These are phyloP conservation scores for Harrya chromipes DNA, from an alignment of 768 basidiomycete genomes.

Conservation along the genomic window DNA sequence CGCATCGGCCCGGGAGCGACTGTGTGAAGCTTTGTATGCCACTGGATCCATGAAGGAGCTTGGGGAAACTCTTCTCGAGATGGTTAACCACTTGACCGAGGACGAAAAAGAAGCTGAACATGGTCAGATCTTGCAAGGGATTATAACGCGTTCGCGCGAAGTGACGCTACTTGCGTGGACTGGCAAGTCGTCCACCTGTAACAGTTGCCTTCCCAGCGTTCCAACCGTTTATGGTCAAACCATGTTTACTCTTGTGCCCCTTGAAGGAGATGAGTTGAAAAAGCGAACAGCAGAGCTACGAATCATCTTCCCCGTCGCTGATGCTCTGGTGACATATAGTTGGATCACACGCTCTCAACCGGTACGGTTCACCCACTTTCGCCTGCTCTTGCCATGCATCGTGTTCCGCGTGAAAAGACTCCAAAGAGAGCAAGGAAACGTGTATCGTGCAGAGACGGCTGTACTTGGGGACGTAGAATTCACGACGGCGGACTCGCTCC, in stretches of 20 bases:
- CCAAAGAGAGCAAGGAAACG: background rate
- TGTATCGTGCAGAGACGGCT: slow-evolving; percentile 1
- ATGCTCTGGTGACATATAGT: background rate
- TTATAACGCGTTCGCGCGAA: too few species aligned
- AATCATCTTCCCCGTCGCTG: background rate
- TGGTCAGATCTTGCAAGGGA: too few species aligned
- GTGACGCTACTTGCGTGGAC: too few species aligned
- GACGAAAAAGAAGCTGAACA: too few species aligned
- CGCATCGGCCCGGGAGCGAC: too few species aligned
- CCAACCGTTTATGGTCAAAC: background rate
- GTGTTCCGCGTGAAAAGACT: background rate
- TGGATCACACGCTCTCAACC: background rate
- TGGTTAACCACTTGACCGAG: too few species aligned
- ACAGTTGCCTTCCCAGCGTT: too few species aligned
- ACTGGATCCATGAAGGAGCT: too few species aligned
- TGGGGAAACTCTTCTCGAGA: too few species aligned
- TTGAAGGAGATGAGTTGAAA: background rate
- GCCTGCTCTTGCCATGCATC: slow-evolving; percentile 1
- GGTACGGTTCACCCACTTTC: background rate
- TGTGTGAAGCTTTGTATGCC: too few species aligned
- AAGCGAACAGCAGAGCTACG: background rate
- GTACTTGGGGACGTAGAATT: background rate
- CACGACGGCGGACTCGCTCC: background rate
- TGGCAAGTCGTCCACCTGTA: too few species aligned
- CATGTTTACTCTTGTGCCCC: background rate